These are phyloP conservation scores for Panellus pusillus DNA, from an alignment of 768 basidiomycete genomes.

Conservation along the genomic window DNA sequence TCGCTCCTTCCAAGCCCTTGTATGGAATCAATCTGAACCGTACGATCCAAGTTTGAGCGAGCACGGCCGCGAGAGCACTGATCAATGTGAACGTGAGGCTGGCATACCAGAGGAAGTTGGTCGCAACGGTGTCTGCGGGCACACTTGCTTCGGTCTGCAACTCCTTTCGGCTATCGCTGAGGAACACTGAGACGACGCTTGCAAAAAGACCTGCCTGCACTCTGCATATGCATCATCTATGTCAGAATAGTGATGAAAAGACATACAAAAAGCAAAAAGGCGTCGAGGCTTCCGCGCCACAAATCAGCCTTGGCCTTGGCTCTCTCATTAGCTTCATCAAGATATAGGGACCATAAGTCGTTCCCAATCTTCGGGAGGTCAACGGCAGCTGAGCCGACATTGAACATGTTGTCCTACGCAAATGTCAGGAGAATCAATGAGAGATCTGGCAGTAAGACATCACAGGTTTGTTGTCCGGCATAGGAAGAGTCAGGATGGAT, in stretches of 20 bases:
- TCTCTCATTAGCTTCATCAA: constrained; percentile 1
- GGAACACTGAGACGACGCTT: background rate
- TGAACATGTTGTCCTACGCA: too few species aligned
- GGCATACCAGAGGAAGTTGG: constrained; percentile 9
- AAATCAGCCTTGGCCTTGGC: background rate
- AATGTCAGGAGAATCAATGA: too few species aligned
- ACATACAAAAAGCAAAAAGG: constrained; percentile 3
- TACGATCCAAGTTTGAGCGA: constrained; percentile 4
- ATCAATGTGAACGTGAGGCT: too few species aligned
- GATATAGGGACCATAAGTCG: constrained; percentile 9
- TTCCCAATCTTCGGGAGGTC: background rate
- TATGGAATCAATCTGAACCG: constrained; percentile 2
- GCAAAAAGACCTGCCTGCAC: constrained; percentile 6
- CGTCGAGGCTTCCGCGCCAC: constrained; percentile 1
- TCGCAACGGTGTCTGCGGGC: background rate
- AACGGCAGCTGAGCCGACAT: background rate
- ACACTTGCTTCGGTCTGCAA: background rate
- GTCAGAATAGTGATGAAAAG: too few species aligned
- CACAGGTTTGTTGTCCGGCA: too few species aligned
- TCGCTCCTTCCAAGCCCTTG: constrained; percentile 1
- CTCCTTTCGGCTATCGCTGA: background rate
- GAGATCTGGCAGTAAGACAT: too few species aligned
- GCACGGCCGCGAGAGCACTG: constrained; percentile 5
- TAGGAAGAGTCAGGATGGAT: too few species aligned
- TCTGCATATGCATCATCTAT: background rate